Base-by-base conservation (phyloP, 805 yeast genomes). In the Metschnikowia santaceciliae region DNA sequence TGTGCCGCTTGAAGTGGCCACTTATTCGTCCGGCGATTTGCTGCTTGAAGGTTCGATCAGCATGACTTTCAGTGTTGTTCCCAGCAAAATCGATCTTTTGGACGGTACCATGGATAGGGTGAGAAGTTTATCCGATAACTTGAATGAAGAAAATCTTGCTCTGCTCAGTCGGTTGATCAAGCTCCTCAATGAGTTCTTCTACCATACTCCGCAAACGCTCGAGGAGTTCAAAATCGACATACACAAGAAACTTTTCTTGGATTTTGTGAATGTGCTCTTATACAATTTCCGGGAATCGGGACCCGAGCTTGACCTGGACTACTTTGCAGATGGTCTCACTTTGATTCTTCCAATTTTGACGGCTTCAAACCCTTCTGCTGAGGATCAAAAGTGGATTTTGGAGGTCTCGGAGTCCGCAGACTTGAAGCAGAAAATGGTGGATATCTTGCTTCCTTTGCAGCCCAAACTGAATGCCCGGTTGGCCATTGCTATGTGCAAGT, bases 241-340 rank as follows among this genome's bases (percentile, higher is more conserved):
- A 17, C 40, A 45, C 40, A n/a, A 42, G 26, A 14, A 41, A n/a
- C 22, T 15, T 13, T 44, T 23, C 26, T 35, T 32, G 10, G 39
- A 22, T 10, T 49, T 58, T 7, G 62, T 64, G 50, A 71, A 69
- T 6, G 61, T 63, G 6, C 75, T 79, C 49, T 53, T 75, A 3
- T 32, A 39, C 7, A 45, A 47, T 20, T 55, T 56, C 51, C 34
- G 15, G 61, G n/a, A 30, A 6, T 34, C 47, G 7, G 40, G 36
- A 7, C 8, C 35, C 13, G n/a, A 63, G 51, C 67, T 67, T 2
- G 75, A 78, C 53, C 61, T 71, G 26, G 71, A 74, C 14, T 88
- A 88, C 85, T 81, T 82, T 58, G 78, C 85, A 0, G 73, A 78
- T 50, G 80, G 82, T 0, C 62, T 89, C 34, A 65, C 75, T 23